These are phyloP conservation scores for Larix sibirica DNA, from an alignment of 83 land plant species.

Conservation along the genomic window DNA sequence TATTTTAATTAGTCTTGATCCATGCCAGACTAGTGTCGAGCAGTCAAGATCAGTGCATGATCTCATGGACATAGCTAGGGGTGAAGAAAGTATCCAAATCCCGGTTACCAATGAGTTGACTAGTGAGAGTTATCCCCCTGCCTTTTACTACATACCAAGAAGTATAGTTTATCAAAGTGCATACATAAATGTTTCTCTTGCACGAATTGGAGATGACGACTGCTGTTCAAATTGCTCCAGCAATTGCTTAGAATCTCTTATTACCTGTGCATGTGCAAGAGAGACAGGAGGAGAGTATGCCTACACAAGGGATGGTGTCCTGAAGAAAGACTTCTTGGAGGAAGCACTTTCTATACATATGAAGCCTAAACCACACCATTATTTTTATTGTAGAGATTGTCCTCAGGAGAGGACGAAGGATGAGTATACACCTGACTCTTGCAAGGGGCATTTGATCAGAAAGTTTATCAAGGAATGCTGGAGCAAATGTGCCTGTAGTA, in stretches of 20 bases:
- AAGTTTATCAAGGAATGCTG: conserved; percentile 95
- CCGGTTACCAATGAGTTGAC: conserved; percentile 46
- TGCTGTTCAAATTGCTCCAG: conserved; percentile 83
- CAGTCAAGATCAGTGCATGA: conserved; percentile 40
- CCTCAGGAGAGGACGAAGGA: conserved; percentile 31
- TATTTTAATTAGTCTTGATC: conserved; percentile 3
- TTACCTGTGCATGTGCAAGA: conserved; percentile 82
- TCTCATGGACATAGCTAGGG: conserved; percentile 68
- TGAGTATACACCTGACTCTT: conserved; percentile 44
- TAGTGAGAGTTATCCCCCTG: conserved; percentile 36
- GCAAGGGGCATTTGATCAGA: conserved; percentile 85
- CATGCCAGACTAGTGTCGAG: conserved; percentile 17
- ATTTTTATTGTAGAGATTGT: conserved; percentile 38
- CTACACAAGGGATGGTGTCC: conserved; percentile 68
- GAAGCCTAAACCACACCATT: conserved; percentile 30
- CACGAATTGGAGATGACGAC: conserved; percentile 79
- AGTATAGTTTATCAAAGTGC: conserved; percentile 74
- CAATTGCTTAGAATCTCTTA: conserved; percentile 57
- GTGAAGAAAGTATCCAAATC: conserved; percentile 73
- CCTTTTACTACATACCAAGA: conserved; percentile 66
- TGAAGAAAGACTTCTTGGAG: conserved; percentile 57
- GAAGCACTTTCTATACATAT: conserved; percentile 52
- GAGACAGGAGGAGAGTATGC: conserved; percentile 81
- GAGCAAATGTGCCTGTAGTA: conserved; percentile 90
- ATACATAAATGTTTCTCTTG: conserved; percentile 68